phyloP scores from a whole-genome alignment of 257 asterid genomes.

The Solanum lycopersicoides region DNA sequence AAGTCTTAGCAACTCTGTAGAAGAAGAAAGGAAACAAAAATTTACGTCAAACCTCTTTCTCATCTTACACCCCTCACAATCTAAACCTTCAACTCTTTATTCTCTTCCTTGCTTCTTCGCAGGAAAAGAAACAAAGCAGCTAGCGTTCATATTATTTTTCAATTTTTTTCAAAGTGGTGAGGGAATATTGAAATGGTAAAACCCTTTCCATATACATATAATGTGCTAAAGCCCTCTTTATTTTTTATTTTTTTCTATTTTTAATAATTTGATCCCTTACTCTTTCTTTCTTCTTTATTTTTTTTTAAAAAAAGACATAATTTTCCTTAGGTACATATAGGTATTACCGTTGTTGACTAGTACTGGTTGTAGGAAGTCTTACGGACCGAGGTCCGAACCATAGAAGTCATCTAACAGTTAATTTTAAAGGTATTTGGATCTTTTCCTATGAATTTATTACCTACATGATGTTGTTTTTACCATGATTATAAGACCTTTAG shows the following conservation, averaged over 20 bases:
- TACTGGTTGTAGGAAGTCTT: background rate
- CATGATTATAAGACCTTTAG: no score
- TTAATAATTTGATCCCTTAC: background rate
- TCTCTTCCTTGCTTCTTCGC: background rate
- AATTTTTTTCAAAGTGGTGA: background rate
- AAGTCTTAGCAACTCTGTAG: no score
- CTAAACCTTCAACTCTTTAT: background rate
- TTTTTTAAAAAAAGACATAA: background rate
- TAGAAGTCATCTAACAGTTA: background rate
- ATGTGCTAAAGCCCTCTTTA: background rate
- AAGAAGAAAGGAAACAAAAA: background rate
- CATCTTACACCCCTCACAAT: background rate
- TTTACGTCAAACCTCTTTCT: background rate
- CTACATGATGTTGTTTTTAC: no score
- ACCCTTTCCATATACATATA: background rate
- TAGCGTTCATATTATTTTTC: background rate
- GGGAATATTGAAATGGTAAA: background rate
- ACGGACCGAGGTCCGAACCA: background rate
- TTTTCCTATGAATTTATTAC: background rate
- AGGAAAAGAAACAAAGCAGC: background rate
- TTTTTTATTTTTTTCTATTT: background rate
- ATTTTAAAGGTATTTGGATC: background rate
- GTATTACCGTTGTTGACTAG: background rate
- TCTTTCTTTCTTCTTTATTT: background rate
- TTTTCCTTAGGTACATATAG: background rate